Conservation (phyloP, 768 basidiomycete genomes). For the Boletus sp. region DNA sequence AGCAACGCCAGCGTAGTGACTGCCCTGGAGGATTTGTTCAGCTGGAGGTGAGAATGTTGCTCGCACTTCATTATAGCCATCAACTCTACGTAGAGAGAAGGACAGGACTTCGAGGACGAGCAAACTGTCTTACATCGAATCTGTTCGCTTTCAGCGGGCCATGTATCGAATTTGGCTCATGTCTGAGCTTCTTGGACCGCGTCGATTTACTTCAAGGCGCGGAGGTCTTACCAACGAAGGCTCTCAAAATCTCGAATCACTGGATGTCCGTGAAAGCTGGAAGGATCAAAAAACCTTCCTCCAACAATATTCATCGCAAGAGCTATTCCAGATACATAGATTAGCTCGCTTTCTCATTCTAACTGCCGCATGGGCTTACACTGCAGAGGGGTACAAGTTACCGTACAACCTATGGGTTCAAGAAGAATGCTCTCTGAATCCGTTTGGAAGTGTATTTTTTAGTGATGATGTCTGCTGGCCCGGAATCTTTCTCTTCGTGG, state of each 20-base stretch:
- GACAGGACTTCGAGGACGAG: conserved; percentile 32
- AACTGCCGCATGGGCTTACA: background rate
- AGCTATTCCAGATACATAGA: conserved; percentile 1
- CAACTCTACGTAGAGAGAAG: conserved; percentile 19
- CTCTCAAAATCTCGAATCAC: no score
- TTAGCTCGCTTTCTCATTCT: background rate
- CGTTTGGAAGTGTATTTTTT: background rate
- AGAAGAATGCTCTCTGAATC: no score
- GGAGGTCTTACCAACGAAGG: no score
- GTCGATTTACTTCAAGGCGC: background rate
- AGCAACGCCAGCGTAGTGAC: conserved; percentile 23
- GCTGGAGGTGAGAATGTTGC: conserved; percentile 34
- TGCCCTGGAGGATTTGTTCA: conserved; percentile 37
- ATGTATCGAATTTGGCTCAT: conserved; percentile 31
- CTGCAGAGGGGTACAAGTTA: background rate
- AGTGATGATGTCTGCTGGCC: no score
- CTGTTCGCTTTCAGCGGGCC: conserved; percentile 28
- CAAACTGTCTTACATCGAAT: conserved; percentile 30
- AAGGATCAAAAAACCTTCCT: background rate
- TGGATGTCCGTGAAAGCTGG: background rate
- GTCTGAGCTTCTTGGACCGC: conserved; percentile 10
- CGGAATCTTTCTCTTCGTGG: conserved; percentile 10
- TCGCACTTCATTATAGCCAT: no score
- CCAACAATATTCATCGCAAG: background rate
- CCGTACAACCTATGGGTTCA: no score